phyloP scores from a whole-genome alignment of 169 alveolate genomes.

The Plasmodium adleri region DNA sequence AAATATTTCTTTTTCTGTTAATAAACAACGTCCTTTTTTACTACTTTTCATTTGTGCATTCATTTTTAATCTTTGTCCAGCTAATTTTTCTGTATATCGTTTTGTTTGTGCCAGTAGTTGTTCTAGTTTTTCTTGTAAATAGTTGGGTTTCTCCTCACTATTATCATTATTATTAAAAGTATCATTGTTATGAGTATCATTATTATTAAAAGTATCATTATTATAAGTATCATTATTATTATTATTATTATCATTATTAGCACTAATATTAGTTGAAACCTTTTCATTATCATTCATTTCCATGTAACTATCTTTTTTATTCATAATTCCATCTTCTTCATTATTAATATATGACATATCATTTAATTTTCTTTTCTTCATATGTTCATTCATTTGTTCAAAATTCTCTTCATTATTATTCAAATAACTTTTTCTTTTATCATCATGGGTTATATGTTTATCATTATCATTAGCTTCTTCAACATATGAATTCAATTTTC shows the following conservation, averaged over 20 bases:
- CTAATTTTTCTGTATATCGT: constrained; percentile 51
- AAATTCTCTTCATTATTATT: not conserved
- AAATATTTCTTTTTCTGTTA: constrained; percentile 19
- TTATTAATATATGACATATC: not conserved
- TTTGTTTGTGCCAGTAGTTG: constrained; percentile 41
- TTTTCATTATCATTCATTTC: not conserved
- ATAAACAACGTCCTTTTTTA: constrained; percentile 41
- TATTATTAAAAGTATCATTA: not conserved
- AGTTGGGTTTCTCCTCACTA: constrained; percentile 34
- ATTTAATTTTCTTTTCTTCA: not conserved
- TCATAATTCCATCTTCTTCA: not conserved
- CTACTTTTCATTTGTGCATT: constrained; percentile 8
- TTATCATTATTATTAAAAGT: constrained; percentile 70
- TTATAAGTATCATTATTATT: constrained; percentile 2
- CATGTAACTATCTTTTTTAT: not conserved
- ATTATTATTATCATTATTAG: not conserved
- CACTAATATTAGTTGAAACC: not conserved
- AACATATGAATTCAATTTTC: not conserved
- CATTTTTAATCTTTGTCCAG: constrained; percentile 54
- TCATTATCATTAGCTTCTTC: constrained; percentile 9
- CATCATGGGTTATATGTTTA: not conserved
- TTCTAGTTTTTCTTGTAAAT: constrained; percentile 52
- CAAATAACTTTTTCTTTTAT: not conserved
- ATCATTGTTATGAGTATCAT: not conserved
- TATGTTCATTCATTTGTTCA: not conserved